Conservation (phyloP, 2,329 filamentous ascomycete species). For the Mollisia scopiformis region DNA sequence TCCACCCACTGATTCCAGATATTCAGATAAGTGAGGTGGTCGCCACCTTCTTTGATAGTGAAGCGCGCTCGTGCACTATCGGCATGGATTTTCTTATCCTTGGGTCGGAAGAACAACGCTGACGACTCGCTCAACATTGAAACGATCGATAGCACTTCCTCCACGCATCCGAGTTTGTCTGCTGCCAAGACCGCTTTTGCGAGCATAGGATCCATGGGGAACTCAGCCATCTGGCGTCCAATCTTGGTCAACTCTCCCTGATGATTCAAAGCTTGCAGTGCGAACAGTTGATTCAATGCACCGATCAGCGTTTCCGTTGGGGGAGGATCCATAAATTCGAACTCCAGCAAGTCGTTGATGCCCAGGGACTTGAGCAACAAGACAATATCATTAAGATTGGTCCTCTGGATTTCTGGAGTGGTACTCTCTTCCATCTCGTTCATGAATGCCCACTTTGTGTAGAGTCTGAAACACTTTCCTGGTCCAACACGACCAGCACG, state of each 20-base stretch:
- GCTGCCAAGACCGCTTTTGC: conserved; percentile 87
- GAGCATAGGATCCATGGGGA: conserved; percentile 90
- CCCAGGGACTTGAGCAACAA: conserved; percentile 86
- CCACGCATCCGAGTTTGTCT: conserved; percentile 88
- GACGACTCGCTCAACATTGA: conserved; percentile 90
- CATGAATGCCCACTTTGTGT: conserved; percentile 91
- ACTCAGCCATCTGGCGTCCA: conserved; percentile 93
- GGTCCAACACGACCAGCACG: conserved; percentile 90
- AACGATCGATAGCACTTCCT: conserved; percentile 92
- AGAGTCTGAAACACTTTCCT: conserved; percentile 91
- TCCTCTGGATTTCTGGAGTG: conserved; percentile 90
- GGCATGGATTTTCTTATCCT: conserved; percentile 96
- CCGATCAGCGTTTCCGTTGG: conserved; percentile 87
- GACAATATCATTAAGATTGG: conserved; percentile 83
- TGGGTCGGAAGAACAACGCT: conserved; percentile 90
- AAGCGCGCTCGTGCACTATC: conserved; percentile 89
- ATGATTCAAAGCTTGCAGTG: conserved; percentile 85
- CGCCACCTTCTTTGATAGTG: conserved; percentile 87
- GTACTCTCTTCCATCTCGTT: conserved; percentile 94
- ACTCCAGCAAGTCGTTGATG: conserved; percentile 89
- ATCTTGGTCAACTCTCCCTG: conserved; percentile 87
- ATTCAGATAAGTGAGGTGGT: conserved; percentile 86
- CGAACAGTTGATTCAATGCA: conserved; percentile 88
- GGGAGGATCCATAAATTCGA: conserved; percentile 95
- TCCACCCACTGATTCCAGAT: conserved; percentile 97